These are phyloP conservation scores for Cucumis sativus DNA, from an alignment of 306 rosid species.

Conservation along the genomic window DNA sequence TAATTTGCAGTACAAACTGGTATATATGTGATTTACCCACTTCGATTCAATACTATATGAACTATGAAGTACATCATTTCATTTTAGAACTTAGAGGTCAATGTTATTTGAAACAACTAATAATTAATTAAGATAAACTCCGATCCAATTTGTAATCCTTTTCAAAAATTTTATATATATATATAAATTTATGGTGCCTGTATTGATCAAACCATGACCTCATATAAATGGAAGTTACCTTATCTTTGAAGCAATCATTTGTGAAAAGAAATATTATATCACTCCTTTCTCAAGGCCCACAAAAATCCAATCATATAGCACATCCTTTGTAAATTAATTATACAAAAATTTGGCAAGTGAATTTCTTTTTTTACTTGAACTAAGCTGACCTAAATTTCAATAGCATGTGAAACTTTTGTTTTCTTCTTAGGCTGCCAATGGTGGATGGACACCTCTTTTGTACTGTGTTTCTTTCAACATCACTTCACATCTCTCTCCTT, in stretches of 20 bases:
- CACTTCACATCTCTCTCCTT: not conserved
- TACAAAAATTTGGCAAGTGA: not conserved
- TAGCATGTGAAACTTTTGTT: not conserved
- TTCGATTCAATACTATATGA: not conserved
- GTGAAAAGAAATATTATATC: not conserved
- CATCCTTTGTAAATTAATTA: not conserved
- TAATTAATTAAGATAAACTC: no score
- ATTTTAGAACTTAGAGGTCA: not conserved
- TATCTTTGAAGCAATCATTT: constrained; percentile 11
- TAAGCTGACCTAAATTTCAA: constrained; percentile 2
- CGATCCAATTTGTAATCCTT: no score
- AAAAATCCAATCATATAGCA: not conserved
- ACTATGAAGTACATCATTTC: not conserved
- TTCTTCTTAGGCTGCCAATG: not conserved
- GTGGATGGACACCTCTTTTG: not conserved
- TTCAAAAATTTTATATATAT: no score
- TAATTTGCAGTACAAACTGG: not conserved
- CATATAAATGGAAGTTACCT: not conserved
- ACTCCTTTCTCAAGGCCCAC: not conserved
- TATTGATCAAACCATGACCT: not conserved
- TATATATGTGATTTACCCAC: not conserved
- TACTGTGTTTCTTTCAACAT: not conserved
- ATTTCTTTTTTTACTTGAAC: not conserved
- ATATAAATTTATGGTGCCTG: not conserved
- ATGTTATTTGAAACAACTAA: no score